phyloP scores from a whole-genome alignment of 2,329 filamentous ascomycete species.

The Colletotrichum horii region DNA sequence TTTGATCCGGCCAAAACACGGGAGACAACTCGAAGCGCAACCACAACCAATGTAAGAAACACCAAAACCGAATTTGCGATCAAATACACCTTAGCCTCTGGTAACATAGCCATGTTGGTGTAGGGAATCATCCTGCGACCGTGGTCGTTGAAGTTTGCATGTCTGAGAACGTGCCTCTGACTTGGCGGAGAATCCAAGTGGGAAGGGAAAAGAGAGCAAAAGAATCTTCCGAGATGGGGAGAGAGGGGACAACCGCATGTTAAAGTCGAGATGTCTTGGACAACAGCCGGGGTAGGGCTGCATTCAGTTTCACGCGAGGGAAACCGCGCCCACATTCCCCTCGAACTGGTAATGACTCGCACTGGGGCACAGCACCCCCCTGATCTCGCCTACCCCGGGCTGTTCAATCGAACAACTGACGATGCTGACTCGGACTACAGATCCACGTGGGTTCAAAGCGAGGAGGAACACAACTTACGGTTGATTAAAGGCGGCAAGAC shows the following conservation, averaged over 20 bases:
- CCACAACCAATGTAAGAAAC: constrained; percentile 25
- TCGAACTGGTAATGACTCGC: background rate
- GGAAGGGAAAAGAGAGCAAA: background rate
- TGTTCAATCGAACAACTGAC: background rate
- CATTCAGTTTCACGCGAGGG: background rate
- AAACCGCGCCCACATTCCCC: background rate
- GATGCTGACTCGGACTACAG: background rate
- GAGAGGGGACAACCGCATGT: background rate
- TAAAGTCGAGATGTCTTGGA: background rate
- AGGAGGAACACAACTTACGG: background rate
- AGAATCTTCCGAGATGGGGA: background rate
- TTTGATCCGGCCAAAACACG: constrained; percentile 29
- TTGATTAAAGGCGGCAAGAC: background rate
- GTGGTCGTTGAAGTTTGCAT: background rate
- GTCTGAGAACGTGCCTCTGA: background rate
- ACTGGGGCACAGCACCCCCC: background rate
- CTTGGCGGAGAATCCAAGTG: background rate
- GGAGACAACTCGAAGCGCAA: constrained; percentile 30
- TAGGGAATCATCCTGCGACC: background rate
- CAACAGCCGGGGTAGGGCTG: background rate
- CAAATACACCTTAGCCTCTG: constrained; percentile 27
- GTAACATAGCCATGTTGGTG: background rate
- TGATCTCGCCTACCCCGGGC: constrained; percentile 7
- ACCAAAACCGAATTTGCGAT: constrained; percentile 27
- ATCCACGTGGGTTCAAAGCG: background rate